Conservation (phyloP, 2,329 filamentous ascomycete genomes). For the Fusarium newnesense region DNA sequence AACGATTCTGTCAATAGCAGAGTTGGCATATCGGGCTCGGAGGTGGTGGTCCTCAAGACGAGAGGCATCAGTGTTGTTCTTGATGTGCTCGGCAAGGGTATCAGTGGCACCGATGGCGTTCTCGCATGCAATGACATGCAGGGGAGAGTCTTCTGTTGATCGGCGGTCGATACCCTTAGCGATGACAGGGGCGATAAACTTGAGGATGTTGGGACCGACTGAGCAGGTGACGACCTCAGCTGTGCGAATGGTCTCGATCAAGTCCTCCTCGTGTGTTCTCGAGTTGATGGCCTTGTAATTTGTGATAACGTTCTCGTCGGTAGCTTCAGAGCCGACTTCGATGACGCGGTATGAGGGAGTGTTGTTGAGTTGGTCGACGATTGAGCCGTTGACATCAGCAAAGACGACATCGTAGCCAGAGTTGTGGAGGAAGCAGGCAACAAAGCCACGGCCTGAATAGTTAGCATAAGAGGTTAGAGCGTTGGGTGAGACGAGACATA, state of each 20-base stretch:
- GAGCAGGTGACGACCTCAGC: conserved; percentile 96
- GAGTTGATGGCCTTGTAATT: conserved; percentile 99
- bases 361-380: conserved; percentile 83
- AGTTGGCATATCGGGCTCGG: conserved; percentile 93
- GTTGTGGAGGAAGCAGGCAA: conserved; percentile 92
- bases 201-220: conserved; percentile 94
- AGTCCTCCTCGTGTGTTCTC: conserved; percentile 81
- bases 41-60: conserved; percentile 74
- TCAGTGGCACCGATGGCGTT: conserved; percentile 97
- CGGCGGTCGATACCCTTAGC: conserved; percentile 91
- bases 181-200: conserved; percentile 95
- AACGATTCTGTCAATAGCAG: conserved; percentile 97
- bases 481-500: conserved; percentile 46
- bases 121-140: conserved; percentile 96
- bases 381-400: conserved; percentile 86
- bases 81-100: conserved; percentile 84
- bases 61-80: conserved; percentile 75
- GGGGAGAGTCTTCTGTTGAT: conserved; percentile 68
- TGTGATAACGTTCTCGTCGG: conserved; percentile 83
- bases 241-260: conserved; percentile 85
- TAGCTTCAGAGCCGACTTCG: conserved; percentile 87
- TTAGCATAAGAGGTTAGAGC: conserved; percentile 15
- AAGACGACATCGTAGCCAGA: conserved; percentile 97
- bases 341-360: conserved; percentile 87
- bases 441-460: conserved; percentile 74